Base-by-base conservation (phyloP, 2,329 filamentous ascomycete genomes). In the Kalmusia sp. region DNA sequence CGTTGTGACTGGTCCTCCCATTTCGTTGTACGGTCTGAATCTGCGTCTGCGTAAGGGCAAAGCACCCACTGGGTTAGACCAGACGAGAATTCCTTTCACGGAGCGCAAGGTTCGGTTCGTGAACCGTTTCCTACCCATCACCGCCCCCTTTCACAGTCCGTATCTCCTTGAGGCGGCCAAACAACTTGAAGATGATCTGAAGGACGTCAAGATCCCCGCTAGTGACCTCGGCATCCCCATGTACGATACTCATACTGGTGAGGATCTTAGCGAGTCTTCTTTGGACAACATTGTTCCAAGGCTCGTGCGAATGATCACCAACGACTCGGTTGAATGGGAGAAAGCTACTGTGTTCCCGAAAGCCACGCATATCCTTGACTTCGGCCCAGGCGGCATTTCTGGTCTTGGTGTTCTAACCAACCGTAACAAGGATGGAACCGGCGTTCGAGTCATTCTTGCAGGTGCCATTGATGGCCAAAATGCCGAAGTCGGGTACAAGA, bases 381-480 rank as follows among this genome's bases (percentile, higher is more conserved):
- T 99, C 66, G 95, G 96, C 40, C 95, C 95, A 19, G 95, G 95
- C 69, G 96, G 95, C 58, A 95, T 98, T 61, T 99, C 95, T 21
- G 96, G 96, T 60, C 87, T 99, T 19, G 96, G 95, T 70, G 91
- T 96, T 39, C 82, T 99, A 59, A 99, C 95, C 52, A 98, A 96
- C 82, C 91, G 95, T 67, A 99, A 98, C 84, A 99, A 99, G 82
- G 96, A 99, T 75, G 95, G 95, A 59, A 98, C 92, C 52, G 95
- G 95, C 68, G 95, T 99, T 30, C 92, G 93, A 56, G 93, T 99
- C 61, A 96, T 99, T 62, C 84, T 99, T 53, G 95, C 92, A 37
- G 95, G 96, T 59, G 85, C 92, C n/a, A 89, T 99, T 67, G 91
- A 93, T 67, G 93, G 93, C 46, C 92, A 92, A 17, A 89, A 96